Base-by-base conservation (phyloP, 306 rosid species). In the Quercus variabilis region DNA sequence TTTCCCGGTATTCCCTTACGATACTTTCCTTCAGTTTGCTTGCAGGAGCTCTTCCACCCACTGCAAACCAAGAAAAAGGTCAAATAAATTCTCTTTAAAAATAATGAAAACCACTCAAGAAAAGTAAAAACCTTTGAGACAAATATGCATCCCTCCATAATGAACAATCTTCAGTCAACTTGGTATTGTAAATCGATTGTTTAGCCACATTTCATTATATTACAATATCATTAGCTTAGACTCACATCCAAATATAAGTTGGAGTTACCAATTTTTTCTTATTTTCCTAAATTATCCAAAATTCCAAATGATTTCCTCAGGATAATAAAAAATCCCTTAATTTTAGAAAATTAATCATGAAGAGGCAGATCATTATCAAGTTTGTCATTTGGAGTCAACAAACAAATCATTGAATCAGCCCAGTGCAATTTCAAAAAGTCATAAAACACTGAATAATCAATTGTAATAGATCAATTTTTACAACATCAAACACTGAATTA, bases 31-130 rank as follows among this genome's bases (percentile, higher is more conserved):
- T 65, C 70, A 81, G 72, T 49, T 87, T 56, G 84, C 82, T 87
- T 63, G 85, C 89, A 21, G 86, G 93, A 82, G 86, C 86, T 75
- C 49, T 86, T 33, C 87, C 75, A 17, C 99, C 99, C 91, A 89
- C 99, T 94, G 69, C 38, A 7, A 51, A 49, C 69, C 28, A 74
- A 81, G 49, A 59, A 71, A 78, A 5, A 80, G 62, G 38, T 69
- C 19, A 57, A 64, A 33, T 18, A 59, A 10, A 59, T 9, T 23
- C 65, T 5, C 5, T 4, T 20, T 58, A 38, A 38, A 38, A 8
- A 38, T 38, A 38, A 38, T 38, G 46, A 38, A 38, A 38, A 38
- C 46, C 46, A 38, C 2, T 38, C 46, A 38, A 38, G 2, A 38
- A 8, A 8, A 38, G 11, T 38, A 38, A 38, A 38, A 38, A 38